Evolutionary conservation across 1,284 basidiomycete genomes (phyloP), one percentile per base, ranked within the genome.

Genomic region (Tilletia walkeri): DNA sequence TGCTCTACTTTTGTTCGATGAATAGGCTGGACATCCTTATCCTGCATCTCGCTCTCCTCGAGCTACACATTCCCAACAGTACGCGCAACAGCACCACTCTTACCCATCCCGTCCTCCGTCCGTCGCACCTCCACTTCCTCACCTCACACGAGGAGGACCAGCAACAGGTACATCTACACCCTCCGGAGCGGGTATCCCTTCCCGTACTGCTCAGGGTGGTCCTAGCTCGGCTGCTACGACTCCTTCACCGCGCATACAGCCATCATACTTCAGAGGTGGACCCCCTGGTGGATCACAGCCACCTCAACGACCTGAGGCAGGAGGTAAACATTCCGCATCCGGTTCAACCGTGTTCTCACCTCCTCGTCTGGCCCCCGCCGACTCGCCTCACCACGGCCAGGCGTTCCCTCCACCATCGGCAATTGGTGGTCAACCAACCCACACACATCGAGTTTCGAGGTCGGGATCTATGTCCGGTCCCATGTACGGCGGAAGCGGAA

Each of bases 171-270:
- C 24, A 30, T 30, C 24, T 30, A 30, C 24, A 30, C 24, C 24
- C 24, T 30, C 24, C 24, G 24, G 24, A 30, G 24, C 24, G 24
- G 24, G 24, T 30, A 30, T 30, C 24, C 24, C 24, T 30, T 30
- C 24, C 24, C 24, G 24, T 30, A 30, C 24, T 30, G 24, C 24
- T 30, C 41, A 45, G 41, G 41, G 41, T 14, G 41, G 41, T 45
- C 41, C 41, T 45, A 45, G 41, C 41, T 56, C 54, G 24, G 24
- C 54, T 30, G 54, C 54, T 30, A 56, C 54, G 3, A 56, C 54
- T 30, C 54, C 54, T 34, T 56, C 54, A 14, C 54, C 54, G n/a
- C 54, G 20, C 59, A 6, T 63, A 39, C 59, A 63, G 59, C 59
- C 59, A 4, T 63, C 59, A 5, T 63, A 63, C 34, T 63, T 36